These are phyloP conservation scores for Solanum commersonii DNA, from an alignment of 257 asterid genomes.

Conservation along the genomic window DNA sequence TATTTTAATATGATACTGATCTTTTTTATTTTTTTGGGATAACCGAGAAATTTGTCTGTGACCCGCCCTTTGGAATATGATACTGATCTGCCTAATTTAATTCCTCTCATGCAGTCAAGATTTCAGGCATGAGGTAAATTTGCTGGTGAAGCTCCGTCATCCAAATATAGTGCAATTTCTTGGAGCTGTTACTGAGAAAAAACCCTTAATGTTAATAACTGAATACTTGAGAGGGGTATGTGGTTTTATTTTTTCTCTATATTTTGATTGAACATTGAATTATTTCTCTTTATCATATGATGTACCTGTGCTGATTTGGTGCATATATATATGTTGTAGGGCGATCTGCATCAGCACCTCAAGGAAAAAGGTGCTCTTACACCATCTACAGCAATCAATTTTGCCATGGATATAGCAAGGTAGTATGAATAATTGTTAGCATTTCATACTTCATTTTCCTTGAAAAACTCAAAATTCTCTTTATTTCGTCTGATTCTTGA, in stretches of 20 bases:
- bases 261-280: not conserved
- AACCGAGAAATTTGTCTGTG: no score
- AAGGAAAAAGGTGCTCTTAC: constrained; percentile 88
- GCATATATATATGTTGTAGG: constrained; percentile 30
- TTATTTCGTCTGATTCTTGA: not conserved
- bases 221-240: constrained; percentile 96
- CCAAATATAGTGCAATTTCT: constrained; percentile 96
- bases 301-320: not conserved
- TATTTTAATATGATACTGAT: not conserved
- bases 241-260: constrained; percentile 6
- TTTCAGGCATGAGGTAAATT: constrained; percentile 95
- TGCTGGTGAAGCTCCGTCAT: constrained; percentile 98
- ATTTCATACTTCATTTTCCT: not conserved
- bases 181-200: constrained; percentile 92
- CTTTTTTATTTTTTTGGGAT: no score
- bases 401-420: constrained; percentile 98
- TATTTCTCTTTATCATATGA: not conserved
- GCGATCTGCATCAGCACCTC: constrained; percentile 92
- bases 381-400: constrained; percentile 66
- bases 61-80: not conserved
- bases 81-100: not conserved
- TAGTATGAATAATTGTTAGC: constrained; percentile 3
- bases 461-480: not conserved
- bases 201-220: constrained; percentile 91
- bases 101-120: constrained; percentile 63